These are phyloP conservation scores for Trypanosoma grayi DNA, from an alignment of 208 protist species.

Conservation along the genomic window DNA sequence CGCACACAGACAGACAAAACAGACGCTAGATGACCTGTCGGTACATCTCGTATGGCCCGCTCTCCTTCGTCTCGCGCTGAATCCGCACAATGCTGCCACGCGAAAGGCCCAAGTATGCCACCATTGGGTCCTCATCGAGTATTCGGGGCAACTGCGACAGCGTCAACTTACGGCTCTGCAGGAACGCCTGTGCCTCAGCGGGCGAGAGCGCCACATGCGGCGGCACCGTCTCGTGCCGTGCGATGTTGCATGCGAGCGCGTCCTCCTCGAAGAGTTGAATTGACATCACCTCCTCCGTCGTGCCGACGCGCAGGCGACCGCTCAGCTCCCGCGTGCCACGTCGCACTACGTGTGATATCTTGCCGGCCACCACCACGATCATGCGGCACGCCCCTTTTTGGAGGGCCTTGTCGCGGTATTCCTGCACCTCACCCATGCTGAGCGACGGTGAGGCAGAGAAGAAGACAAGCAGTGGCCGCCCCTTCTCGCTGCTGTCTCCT, in stretches of 20 bases:
- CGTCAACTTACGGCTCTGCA: conserved; percentile 81
- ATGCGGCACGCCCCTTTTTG: conserved; percentile 50
- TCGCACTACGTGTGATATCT: conserved; percentile 46
- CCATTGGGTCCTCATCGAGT: conserved; percentile 93
- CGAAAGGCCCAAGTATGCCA: conserved; percentile 92
- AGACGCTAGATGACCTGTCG: conserved; percentile 90
- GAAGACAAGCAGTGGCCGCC: conserved; percentile 49
- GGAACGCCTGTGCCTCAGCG: conserved; percentile 72
- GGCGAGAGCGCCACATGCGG: conserved; percentile 83
- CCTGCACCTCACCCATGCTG: conserved; percentile 47
- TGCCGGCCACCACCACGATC: conserved; percentile 59
- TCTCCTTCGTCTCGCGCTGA: conserved; percentile 91
- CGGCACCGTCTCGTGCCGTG: conserved; percentile 95
- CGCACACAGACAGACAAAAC: neutral
- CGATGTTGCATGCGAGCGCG: conserved; percentile 94
- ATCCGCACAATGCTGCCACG: conserved; percentile 95
- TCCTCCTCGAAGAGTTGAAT: conserved; percentile 95
- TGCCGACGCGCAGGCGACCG: conserved; percentile 43
- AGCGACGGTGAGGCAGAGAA: conserved; percentile 52
- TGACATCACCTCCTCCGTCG: conserved; percentile 40
- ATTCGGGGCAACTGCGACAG: conserved; percentile 96
- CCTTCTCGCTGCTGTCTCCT: conserved; percentile 19
- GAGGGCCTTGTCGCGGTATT: conserved; percentile 61
- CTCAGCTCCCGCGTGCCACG: conserved; percentile 61
- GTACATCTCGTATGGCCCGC: conserved; percentile 97